Percentiles rank a stretch among this genome's conserved stretches.
Evolutionary conservation across 2,329 filamentous ascomycete genomes (phyloP).

Genomic region (Rutstroemia sp.): DNA sequence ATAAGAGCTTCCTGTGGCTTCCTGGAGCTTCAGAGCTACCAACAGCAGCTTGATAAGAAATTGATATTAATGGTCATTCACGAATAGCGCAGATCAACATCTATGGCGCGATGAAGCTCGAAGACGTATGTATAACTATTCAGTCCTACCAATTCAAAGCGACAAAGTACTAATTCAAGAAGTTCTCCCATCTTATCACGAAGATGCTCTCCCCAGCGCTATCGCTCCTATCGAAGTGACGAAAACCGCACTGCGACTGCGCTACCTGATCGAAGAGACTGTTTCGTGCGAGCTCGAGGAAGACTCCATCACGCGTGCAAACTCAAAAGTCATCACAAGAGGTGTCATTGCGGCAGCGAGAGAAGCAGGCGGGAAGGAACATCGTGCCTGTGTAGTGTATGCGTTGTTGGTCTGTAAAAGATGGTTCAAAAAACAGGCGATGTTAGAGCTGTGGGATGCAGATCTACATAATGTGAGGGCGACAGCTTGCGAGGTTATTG

Average conservation of each 20-base stretch:
- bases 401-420: slow-evolving; percentile 36
- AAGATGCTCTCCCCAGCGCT: slow-evolving; percentile 53
- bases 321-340: slow-evolving; percentile 77
- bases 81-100: slow-evolving; percentile 15
- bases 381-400: slow-evolving; percentile 64
- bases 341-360: slow-evolving; percentile 74
- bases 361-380: slow-evolving; percentile 69
- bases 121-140: slow-evolving; percentile 16
- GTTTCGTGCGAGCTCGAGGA: slow-evolving; percentile 86
- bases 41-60: neutral
- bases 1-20: neutral
- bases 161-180: neutral
- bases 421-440: slow-evolving; percentile 74
- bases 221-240: slow-evolving; percentile 76
- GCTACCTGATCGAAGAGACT: slow-evolving; percentile 82
- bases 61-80: neutral
- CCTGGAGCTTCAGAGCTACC: neutral
- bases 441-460: slow-evolving; percentile 84
- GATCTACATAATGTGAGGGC: slow-evolving; percentile 74
- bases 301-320: slow-evolving; percentile 63
- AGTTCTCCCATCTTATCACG: slow-evolving; percentile 61
- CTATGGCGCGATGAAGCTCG: slow-evolving; percentile 26
- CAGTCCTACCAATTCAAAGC: neutral
- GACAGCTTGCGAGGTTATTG: slow-evolving; percentile 81
- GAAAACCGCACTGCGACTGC: slow-evolving; percentile 80